Evolutionary conservation across 1,284 basidiomycete genomes (phyloP).

Genomic region (Leccinum angustisporum): DNA sequence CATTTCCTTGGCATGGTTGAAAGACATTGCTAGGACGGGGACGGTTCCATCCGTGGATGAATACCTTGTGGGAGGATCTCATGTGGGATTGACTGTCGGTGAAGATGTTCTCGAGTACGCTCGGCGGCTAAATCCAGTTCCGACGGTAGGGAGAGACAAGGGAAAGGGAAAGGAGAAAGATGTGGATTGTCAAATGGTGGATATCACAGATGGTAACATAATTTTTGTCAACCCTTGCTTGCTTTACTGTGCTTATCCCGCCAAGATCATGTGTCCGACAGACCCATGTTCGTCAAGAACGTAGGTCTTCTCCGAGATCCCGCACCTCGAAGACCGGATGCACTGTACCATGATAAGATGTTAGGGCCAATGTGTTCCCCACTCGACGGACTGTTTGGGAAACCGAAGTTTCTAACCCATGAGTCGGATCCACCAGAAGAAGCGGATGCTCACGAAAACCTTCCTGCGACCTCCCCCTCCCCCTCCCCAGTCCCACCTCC

Average conservation of each 20-base stretch:
- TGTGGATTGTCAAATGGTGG: slow-evolving; percentile 31
- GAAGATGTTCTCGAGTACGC: neutral
- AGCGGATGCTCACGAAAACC: neutral
- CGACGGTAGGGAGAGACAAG: slow-evolving; percentile 11
- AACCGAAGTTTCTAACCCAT: slow-evolving; percentile 16
- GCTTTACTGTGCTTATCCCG: neutral
- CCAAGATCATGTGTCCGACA: neutral
- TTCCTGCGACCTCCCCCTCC: slow-evolving; percentile 14
- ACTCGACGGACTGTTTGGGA: slow-evolving; percentile 18
- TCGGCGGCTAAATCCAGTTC: neutral
- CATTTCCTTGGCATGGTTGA: slow-evolving; percentile 63
- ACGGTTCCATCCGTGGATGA: slow-evolving; percentile 35
- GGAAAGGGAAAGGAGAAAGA: slow-evolving; percentile 35
- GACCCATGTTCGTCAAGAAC: slow-evolving; percentile 24
- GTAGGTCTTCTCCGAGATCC: slow-evolving; percentile 22
- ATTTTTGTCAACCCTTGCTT: neutral
- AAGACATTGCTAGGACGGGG: slow-evolving; percentile 49
- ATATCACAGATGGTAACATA: slow-evolving; percentile 37
- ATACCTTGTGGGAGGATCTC: slow-evolving; percentile 21
- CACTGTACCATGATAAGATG: neutral
- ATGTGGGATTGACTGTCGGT: neutral
- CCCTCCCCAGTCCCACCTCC: slow-evolving; percentile 22
- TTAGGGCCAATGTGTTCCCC: neutral
- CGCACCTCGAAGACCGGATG: neutral
- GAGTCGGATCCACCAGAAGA: slow-evolving; percentile 22